Conservation (phyloP, 139 green algal genomes). For the Chlorella sp. region DNA sequence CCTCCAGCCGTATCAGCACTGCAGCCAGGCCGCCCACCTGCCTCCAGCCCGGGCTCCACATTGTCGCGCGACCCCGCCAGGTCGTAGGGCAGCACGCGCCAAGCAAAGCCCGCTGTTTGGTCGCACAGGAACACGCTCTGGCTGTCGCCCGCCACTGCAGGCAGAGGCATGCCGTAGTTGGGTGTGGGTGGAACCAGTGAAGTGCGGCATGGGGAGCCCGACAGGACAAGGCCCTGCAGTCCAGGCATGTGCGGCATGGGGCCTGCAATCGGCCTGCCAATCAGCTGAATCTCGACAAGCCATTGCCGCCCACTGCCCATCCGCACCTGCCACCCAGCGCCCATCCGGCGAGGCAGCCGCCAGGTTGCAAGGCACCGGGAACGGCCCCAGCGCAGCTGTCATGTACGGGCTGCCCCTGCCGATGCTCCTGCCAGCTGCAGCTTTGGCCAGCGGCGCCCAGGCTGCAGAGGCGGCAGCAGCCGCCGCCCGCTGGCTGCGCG, state of each 20-base stretch:
- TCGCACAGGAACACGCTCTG: slow-evolving; percentile 10
- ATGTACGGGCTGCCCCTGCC: neutral
- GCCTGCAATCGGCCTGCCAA: neutral
- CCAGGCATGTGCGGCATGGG: neutral
- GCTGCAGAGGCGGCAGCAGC: neutral
- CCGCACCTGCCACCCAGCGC: slow-evolving; percentile 29
- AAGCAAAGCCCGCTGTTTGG: slow-evolving; percentile 22
- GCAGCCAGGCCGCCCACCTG: neutral
- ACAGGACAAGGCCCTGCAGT: no score
- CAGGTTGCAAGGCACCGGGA: slow-evolving; percentile 35
- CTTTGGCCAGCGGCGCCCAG: neutral
- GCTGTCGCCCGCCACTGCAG: slow-evolving; percentile 30
- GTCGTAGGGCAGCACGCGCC: slow-evolving; percentile 2
- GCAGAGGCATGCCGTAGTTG: no score
- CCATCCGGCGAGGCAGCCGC: slow-evolving; percentile 45
- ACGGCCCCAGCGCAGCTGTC: slow-evolving; percentile 37
- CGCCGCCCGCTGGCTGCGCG: neutral
- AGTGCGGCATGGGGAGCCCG: no score
- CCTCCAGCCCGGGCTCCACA: neutral
- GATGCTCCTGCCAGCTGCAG: neutral
- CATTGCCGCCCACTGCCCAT: neutral
- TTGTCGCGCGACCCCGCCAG: neutral
- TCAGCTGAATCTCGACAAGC: no score
- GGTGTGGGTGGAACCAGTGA: no score
- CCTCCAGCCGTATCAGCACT: neutral